These are phyloP conservation scores for Forsythia suspensa DNA, from an alignment of 257 asterid genomes.

Conservation along the genomic window DNA sequence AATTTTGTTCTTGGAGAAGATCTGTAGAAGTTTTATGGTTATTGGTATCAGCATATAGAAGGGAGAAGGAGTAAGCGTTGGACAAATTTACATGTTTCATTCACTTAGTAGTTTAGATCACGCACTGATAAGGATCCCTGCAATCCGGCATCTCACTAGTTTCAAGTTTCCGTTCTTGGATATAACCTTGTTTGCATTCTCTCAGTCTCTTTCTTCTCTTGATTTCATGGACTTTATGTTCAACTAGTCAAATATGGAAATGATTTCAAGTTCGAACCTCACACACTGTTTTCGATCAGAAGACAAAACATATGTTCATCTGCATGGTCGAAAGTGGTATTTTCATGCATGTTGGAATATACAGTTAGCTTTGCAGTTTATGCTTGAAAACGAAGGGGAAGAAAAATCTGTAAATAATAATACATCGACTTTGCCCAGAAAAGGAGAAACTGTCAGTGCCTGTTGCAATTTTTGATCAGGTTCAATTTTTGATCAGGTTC, in stretches of 20 bases:
- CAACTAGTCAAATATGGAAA: not conserved
- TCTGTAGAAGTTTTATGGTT: not conserved
- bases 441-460: not conserved
- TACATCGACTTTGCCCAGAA: not conserved
- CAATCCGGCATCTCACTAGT: not conserved
- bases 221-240: not conserved
- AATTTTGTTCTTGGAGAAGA: not conserved
- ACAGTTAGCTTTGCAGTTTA: not conserved
- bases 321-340: not conserved
- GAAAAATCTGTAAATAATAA: not conserved
- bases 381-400: not conserved
- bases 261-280: not conserved
- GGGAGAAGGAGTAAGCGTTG: not conserved
- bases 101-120: not conserved
- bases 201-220: not conserved
- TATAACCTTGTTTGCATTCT: not conserved
- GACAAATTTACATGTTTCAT: not conserved
- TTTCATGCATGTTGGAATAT: not conserved
- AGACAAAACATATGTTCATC: not conserved
- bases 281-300: not conserved
- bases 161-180: not conserved
- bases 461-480: not conserved
- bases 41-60: not conserved
- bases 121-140: not conserved
- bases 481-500: not conserved